A percentile compares a stretch with the other conserved stretches of the same genome.
These are phyloP conservation scores for Breynia disticha DNA, from an alignment of 441 rosid genomes.

Conservation along the genomic window DNA sequence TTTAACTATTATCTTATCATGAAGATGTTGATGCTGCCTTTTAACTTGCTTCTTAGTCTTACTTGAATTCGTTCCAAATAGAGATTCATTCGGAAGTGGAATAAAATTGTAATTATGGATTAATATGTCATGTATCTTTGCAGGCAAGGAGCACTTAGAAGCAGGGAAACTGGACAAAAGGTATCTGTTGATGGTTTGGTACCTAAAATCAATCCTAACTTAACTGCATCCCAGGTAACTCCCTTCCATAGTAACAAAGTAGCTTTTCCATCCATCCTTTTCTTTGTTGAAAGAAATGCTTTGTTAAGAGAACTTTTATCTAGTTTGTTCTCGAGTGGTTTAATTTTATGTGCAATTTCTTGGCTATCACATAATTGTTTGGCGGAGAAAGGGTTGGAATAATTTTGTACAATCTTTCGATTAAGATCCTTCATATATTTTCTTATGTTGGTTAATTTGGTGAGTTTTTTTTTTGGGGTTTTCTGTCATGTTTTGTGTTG, in stretches of 20 bases:
- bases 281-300: too few relatives aligned
- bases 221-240: slow-evolving; percentile 43
- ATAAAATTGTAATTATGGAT: neutral
- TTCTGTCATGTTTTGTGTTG: too few relatives aligned
- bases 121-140: slow-evolving; percentile 8
- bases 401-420: too few relatives aligned
- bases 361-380: neutral
- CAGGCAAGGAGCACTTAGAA: slow-evolving; percentile 37
- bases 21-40: neutral
- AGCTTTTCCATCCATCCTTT: too few relatives aligned
- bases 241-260: neutral
- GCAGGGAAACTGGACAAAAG: slow-evolving; percentile 37
- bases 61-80: slow-evolving; percentile 2
- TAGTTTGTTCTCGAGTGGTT: neutral
- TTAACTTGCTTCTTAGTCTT: neutral
- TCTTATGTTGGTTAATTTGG: too few relatives aligned
- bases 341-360: neutral
- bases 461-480: too few relatives aligned
- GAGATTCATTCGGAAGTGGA: neutral
- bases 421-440: too few relatives aligned
- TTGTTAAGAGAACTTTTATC: too few relatives aligned
- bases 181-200: slow-evolving; percentile 20
- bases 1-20: too few relatives aligned
- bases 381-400: neutral
- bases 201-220: slow-evolving; percentile 24